phyloP scores from a whole-genome alignment of 805 yeast species.

The Kregervanrija pseudodelftensis region DNA sequence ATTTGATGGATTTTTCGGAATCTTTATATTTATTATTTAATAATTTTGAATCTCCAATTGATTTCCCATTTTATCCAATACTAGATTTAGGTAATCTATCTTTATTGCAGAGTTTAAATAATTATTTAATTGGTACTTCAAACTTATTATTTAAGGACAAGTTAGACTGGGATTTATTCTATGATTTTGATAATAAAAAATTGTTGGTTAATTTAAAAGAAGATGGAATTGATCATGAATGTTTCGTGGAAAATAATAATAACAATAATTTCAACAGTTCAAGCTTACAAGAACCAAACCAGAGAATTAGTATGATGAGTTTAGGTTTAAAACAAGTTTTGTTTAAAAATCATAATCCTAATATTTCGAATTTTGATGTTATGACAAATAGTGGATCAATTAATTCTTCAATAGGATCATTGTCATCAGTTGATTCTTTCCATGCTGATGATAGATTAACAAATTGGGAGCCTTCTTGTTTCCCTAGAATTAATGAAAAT shows the following conservation, averaged over 20 bases:
- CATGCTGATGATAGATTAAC: conserved; percentile 5
- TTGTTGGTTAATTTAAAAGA: conserved; percentile 19
- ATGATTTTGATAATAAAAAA: conserved; percentile 50
- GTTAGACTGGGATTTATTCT: conserved; percentile 50
- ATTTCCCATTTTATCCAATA: conserved; percentile 35
- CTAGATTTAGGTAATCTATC: conserved; percentile 56
- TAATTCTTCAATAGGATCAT: conserved; percentile 23
- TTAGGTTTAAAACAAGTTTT: background rate
- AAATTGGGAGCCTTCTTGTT: conserved; percentile 13
- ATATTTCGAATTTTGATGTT: background rate
- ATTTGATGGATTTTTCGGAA: conserved; percentile 38
- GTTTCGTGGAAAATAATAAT: conserved; percentile 3
- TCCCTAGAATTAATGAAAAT: conserved; percentile 7
- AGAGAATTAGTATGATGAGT: background rate
- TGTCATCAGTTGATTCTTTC: conserved; percentile 8
- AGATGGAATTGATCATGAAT: conserved; percentile 3
- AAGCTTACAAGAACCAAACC: background rate
- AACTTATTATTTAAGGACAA: conserved; percentile 56
- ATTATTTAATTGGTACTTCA: conserved; percentile 58
- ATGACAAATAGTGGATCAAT: conserved; percentile 22
- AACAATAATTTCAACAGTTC: background rate
- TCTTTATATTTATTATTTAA: conserved; percentile 34
- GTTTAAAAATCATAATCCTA: background rate
- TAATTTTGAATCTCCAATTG: background rate
- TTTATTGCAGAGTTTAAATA: conserved; percentile 33